Conservation (phyloP, 371 early-diverging fungal species). For the Syncephalis fuscata region DNA sequence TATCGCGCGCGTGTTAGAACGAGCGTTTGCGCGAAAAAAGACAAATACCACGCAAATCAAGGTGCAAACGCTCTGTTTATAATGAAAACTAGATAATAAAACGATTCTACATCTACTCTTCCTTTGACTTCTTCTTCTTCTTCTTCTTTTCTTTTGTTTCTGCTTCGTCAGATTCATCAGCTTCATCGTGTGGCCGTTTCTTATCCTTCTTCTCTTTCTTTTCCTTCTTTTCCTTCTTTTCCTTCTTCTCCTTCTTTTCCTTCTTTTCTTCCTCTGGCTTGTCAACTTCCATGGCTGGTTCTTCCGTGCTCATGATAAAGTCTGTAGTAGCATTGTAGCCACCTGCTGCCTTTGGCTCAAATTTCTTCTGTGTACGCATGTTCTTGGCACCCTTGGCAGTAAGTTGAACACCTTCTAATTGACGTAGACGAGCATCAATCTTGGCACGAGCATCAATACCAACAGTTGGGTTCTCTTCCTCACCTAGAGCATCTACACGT, state of each 20-base stretch:
- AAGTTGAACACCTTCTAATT: constrained; percentile 45
- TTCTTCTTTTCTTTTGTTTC: background rate
- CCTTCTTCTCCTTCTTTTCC: background rate
- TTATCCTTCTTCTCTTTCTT: background rate
- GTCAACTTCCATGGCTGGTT: constrained; percentile 23
- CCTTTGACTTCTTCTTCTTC: too few species aligned
- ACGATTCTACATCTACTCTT: too few species aligned
- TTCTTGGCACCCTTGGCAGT: too few species aligned
- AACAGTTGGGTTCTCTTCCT: constrained; percentile 59
- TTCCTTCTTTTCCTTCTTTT: background rate
- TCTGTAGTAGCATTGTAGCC: too few species aligned
- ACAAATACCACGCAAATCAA: too few species aligned
- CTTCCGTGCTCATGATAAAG: constrained; percentile 69
- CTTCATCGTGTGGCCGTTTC: background rate
- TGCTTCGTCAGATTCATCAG: constrained; percentile 15
- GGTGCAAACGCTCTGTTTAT: too few species aligned
- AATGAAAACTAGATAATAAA: too few species aligned
- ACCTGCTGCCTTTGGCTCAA: too few species aligned
- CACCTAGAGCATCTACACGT: constrained; percentile 92
- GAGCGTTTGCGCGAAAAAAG: too few species aligned
- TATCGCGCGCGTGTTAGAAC: too few species aligned
- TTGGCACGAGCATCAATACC: constrained; percentile 72
- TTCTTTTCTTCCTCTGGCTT: background rate
- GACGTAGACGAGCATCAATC: constrained; percentile 72
- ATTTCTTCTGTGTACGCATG: too few species aligned